Percentiles rank a stretch among this genome's conserved stretches.
These are phyloP conservation scores for Amesomyces nigricolor DNA, from an alignment of 2,329 filamentous ascomycete genomes.

Conservation along the genomic window DNA sequence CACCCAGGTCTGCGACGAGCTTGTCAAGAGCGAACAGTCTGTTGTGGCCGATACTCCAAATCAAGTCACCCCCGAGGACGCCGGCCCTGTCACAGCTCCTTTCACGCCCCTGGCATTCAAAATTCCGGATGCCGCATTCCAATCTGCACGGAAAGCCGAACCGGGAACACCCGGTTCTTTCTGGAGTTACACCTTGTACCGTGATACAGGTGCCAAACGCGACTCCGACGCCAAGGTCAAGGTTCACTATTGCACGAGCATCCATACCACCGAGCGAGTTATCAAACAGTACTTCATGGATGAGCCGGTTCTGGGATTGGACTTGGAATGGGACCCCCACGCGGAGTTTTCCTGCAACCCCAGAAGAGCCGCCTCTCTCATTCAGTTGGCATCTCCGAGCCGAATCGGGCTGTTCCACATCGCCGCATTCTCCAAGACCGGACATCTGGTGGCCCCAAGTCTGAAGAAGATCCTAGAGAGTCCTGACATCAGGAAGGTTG, in stretches of 20 bases:
- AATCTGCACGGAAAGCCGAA: slow-evolving; percentile 42
- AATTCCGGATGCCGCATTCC: slow-evolving; percentile 42
- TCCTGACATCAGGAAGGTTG: slow-evolving; percentile 62
- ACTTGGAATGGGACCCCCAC: slow-evolving; percentile 73
- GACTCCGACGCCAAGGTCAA: slow-evolving; percentile 48
- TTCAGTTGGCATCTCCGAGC: slow-evolving; percentile 74
- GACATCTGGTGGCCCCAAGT: slow-evolving; percentile 62
- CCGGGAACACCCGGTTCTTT: slow-evolving; percentile 46
- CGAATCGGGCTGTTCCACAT: slow-evolving; percentile 79
- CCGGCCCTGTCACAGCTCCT: slow-evolving; percentile 30
- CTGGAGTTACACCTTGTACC: slow-evolving; percentile 67
- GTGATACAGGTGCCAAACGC: slow-evolving; percentile 40
- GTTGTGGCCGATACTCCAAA: neutral
- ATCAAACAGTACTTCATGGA: slow-evolving; percentile 59
- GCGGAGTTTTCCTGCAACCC: slow-evolving; percentile 43
- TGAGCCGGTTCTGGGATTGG: slow-evolving; percentile 74
- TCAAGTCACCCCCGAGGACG: slow-evolving; percentile 1
- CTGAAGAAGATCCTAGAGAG: slow-evolving; percentile 70
- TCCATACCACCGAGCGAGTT: slow-evolving; percentile 60
- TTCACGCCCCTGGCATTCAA: slow-evolving; percentile 40
- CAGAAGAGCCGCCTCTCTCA: slow-evolving; percentile 68
- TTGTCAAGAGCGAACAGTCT: neutral
- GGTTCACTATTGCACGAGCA: slow-evolving; percentile 72
- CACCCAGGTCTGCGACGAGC: neutral
- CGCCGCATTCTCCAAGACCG: slow-evolving; percentile 51